Percentiles rank a stretch among this genome's conserved stretches.
Evolutionary conservation across 208 protist species (phyloP).

Genomic region (Naegleria fowleri): DNA sequence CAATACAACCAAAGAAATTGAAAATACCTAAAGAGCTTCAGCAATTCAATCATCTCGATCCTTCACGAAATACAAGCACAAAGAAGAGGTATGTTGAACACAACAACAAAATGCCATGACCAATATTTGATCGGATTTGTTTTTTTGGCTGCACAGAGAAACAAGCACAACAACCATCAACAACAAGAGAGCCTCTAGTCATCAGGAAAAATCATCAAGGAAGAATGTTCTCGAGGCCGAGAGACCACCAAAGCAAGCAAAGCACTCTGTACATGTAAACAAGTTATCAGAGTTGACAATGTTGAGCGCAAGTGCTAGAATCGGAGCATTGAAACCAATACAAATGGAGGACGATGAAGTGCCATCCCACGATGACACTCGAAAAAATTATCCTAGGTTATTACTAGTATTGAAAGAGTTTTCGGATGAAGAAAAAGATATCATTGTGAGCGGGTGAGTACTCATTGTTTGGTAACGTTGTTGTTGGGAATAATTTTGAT

Average conservation of each 20-base stretch:
- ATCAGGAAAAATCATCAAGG: neutral
- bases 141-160: neutral
- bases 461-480: no score
- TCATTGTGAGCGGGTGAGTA: neutral
- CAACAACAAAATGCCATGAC: neutral
- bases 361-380: neutral
- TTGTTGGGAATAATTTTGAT: neutral
- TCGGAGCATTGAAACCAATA: neutral
- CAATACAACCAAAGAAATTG: neutral
- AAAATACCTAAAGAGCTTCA: constrained; percentile 4
- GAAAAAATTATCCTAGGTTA: neutral
- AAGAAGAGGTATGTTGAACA: neutral
- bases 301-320: neutral
- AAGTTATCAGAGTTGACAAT: neutral
- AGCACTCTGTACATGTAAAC: neutral
- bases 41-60: neutral
- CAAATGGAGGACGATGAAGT: neutral
- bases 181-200: neutral
- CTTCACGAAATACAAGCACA: neutral
- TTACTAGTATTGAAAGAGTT: neutral
- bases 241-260: neutral
- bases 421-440: neutral
- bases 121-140: neutral
- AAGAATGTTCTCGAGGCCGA: neutral
- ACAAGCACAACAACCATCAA: neutral